Base-by-base conservation (phyloP, 306 rosid species). In the Luffa acutangula region DNA sequence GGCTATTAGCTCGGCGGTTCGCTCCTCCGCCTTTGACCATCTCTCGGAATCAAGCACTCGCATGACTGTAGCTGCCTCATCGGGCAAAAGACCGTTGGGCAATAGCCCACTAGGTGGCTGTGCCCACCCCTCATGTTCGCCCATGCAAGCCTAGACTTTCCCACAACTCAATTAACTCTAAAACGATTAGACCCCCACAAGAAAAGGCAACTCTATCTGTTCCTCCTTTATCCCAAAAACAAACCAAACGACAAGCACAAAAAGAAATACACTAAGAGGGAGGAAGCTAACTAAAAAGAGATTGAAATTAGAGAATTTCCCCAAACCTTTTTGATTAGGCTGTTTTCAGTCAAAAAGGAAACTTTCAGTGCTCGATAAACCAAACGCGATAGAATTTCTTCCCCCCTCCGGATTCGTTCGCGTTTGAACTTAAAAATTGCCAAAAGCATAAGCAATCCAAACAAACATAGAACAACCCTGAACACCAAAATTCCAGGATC, bases 41-140 rank as follows among this genome's bases (percentile, higher is more conserved):
- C 97, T 82, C 83, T 88, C 93, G 0, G 86, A 87, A 14, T 91
- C 98, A 51, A 96, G 94, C 41, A 80, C 89, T 81, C 87, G 89
- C 87, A 91, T 87, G 80, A 91, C 92, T 0, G 96, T 89, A 45
- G 94, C 88, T 4, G 90, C 98, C 87, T 96, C 98, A 86, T 93
- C 82, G 69, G 91, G 92, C 89, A 96, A 84, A 60, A 96, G 73
- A 53, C 99, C 99, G 85, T 93, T 96, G 31, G 94, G 99, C 89
- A 93, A 82, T 76, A 88, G 91, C 92, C 96, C 99, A 85, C 90
- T 86, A 59, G 85, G 86, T 91, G 93, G 93, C 93, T 88, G 89
- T 78, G 91, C 89, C 94, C 93, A 88, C 58, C 82, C 93, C 83
- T 96, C 99, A 89, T 86, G 94, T 84, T 93, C 94, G 80, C 97